Conservation (phyloP, 306 rosid genomes). For the Prunus mongolica region DNA sequence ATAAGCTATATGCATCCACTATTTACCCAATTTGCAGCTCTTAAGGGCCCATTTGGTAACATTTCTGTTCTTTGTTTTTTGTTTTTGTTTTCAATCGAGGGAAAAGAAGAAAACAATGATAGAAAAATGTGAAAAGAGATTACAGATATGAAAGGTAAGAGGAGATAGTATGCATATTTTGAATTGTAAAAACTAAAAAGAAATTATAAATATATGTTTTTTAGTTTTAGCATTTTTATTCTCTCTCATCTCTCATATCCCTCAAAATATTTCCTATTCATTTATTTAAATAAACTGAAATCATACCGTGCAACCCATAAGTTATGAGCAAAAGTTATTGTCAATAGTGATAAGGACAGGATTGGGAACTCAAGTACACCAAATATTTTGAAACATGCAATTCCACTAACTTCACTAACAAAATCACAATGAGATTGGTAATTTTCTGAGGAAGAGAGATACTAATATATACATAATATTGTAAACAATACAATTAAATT, state of each 20-base stretch:
- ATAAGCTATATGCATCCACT: background rate
- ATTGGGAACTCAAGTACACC: background rate
- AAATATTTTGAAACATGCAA: too few species aligned
- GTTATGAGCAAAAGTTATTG: background rate
- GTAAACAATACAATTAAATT: background rate
- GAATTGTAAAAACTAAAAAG: background rate
- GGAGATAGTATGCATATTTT: background rate
- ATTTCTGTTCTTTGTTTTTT: background rate
- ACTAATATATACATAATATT: background rate
- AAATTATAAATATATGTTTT: background rate
- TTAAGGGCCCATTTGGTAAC: background rate
- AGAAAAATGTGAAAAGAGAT: background rate
- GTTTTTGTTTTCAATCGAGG: background rate
- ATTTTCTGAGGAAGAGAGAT: too few species aligned
- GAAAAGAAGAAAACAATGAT: background rate
- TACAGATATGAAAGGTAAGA: background rate
- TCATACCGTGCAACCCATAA: background rate
- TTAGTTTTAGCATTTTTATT: background rate
- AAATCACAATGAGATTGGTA: too few species aligned
- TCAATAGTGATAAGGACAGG: background rate
- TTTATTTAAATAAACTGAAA: too few species aligned
- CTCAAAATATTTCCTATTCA: background rate
- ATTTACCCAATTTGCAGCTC: background rate
- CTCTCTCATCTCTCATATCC: background rate
- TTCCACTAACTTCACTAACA: background rate